These are phyloP conservation scores for Priceomyces medius DNA, from an alignment of 805 yeast genomes.

Conservation along the genomic window DNA sequence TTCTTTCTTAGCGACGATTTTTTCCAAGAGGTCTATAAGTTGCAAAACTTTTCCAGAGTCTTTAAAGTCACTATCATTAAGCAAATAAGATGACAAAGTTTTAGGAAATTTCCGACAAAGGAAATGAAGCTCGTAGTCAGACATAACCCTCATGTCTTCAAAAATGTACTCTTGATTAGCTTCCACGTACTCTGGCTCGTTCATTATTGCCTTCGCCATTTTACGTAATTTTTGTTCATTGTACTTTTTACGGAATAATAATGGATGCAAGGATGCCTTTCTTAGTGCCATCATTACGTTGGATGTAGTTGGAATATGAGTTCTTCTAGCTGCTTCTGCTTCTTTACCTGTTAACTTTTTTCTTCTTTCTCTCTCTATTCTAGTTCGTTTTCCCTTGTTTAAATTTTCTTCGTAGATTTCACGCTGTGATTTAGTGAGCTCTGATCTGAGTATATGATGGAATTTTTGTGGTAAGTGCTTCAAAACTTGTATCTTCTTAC, in stretches of 20 bases:
- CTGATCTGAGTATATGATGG: constrained; percentile 65
- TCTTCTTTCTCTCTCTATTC: constrained; percentile 45
- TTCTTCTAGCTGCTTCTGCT: constrained; percentile 29
- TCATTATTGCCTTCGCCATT: constrained; percentile 80
- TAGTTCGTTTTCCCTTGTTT: constrained; percentile 38
- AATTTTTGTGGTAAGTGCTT: constrained; percentile 81
- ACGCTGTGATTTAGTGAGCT: constrained; percentile 53
- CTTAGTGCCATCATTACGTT: constrained; percentile 86
- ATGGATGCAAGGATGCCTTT: constrained; percentile 91
- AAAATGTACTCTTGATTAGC: constrained; percentile 76
- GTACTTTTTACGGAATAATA: constrained; percentile 70
- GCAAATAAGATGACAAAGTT: constrained; percentile 53
- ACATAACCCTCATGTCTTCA: constrained; percentile 96
- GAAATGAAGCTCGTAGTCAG: constrained; percentile 80
- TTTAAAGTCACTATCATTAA: constrained; percentile 56
- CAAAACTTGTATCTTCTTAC: constrained; percentile 89
- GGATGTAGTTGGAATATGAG: constrained; percentile 46
- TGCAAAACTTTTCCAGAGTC: constrained; percentile 73
- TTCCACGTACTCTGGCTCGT: constrained; percentile 72
- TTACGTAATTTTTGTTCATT: constrained; percentile 50
- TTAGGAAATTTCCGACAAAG: constrained; percentile 71
- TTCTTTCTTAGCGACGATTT: constrained; percentile 54
- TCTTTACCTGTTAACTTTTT: constrained; percentile 35
- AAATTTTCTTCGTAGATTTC: constrained; percentile 63
- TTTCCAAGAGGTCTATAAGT: constrained; percentile 56